phyloP scores from a whole-genome alignment of 1,284 basidiomycete genomes.

The Ustilago vetiveriae region DNA sequence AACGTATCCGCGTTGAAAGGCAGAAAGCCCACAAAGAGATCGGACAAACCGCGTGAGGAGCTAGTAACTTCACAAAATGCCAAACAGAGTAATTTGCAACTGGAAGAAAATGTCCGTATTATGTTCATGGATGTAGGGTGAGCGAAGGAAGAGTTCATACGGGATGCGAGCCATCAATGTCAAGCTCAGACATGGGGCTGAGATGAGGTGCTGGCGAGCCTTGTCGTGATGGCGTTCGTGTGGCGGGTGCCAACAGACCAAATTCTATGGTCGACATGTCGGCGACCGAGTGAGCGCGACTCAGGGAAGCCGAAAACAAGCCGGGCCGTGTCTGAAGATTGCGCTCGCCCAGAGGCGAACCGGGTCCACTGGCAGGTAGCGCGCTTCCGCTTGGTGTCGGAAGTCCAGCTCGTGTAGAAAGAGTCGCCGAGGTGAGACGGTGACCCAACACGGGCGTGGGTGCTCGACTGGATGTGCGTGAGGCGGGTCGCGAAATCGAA shows the following conservation, averaged over 20 bases:
- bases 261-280: constrained; percentile 33
- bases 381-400: constrained; percentile 18
- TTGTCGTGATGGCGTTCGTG: constrained; percentile 32
- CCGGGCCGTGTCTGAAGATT: constrained; percentile 10
- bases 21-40: too few relatives aligned
- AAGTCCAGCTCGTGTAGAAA: constrained; percentile 27
- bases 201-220: constrained; percentile 36
- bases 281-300: constrained; percentile 35
- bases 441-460: constrained; percentile 47
- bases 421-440: constrained; percentile 40
- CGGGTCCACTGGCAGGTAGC: constrained; percentile 27
- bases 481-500: constrained; percentile 46
- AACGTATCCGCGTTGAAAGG: too few relatives aligned
- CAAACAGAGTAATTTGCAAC: background rate
- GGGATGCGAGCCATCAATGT: constrained; percentile 7
- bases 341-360: constrained; percentile 39
- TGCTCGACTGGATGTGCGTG: constrained; percentile 43
- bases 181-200: constrained; percentile 31
- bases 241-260: constrained; percentile 20
- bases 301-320: constrained; percentile 35
- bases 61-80: too few relatives aligned
- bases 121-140: too few relatives aligned
- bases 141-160: background rate
- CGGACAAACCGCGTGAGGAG: too few relatives aligned
- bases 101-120: constrained; percentile 1